phyloP scores from a whole-genome alignment of 306 rosid species.

The Quercus wislizeni region DNA sequence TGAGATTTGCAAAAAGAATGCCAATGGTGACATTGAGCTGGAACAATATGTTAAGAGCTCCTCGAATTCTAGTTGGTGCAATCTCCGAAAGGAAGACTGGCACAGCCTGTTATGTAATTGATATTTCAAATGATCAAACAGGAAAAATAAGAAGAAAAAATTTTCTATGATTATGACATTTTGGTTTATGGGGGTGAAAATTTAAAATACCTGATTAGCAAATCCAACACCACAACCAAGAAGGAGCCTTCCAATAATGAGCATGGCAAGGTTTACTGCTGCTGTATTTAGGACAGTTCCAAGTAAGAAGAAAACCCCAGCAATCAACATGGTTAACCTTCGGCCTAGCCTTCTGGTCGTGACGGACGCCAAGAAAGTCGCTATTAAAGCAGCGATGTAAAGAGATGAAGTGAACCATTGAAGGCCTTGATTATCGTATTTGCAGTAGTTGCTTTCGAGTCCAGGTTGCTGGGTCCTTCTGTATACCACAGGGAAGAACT shows the following conservation, averaged over 20 bases:
- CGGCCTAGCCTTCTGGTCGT: constrained; percentile 55
- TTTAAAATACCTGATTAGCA: constrained; percentile 51
- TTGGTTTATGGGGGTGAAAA: neutral
- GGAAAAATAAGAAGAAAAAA: neutral
- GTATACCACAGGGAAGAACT: constrained; percentile 62
- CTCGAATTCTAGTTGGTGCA: constrained; percentile 66
- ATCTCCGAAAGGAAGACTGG: constrained; percentile 72
- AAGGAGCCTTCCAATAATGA: constrained; percentile 56
- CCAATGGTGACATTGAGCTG: constrained; percentile 65
- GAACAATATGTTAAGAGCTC: constrained; percentile 66
- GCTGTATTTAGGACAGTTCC: constrained; percentile 55
- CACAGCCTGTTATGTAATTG: constrained; percentile 33
- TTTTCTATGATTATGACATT: too few relatives aligned
- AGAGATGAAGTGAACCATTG: constrained; percentile 84
- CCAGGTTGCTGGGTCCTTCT: constrained; percentile 1
- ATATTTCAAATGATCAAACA: neutral
- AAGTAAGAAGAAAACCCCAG: constrained; percentile 54
- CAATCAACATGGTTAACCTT: constrained; percentile 60
- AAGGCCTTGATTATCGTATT: constrained; percentile 63
- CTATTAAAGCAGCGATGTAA: constrained; percentile 64
- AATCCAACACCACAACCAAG: constrained; percentile 89
- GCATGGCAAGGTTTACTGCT: constrained; percentile 37
- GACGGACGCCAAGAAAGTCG: constrained; percentile 58
- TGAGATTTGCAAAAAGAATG: constrained; percentile 54
- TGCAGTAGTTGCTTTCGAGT: constrained; percentile 57